Percentiles rank a stretch among this genome's conserved stretches.
Evolutionary conservation across 2,329 filamentous ascomycete genomes (phyloP).

Genomic region (Fusarium equiseti): DNA sequence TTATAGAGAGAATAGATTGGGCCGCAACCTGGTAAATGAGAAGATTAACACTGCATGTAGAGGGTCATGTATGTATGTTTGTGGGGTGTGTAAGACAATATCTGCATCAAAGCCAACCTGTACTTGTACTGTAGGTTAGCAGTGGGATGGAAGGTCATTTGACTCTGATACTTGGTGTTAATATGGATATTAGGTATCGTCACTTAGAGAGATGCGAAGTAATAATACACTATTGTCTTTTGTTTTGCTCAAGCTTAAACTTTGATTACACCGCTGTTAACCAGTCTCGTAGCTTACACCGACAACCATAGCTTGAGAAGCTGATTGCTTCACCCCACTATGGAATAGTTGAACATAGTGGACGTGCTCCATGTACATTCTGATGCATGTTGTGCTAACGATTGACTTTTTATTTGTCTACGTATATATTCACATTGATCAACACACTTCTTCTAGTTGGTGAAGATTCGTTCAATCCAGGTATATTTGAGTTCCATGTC

Average conservation of each 20-base stretch:
- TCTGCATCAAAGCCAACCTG: conserved; percentile 7
- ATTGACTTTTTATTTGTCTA: conserved; percentile 2
- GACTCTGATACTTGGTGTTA: background rate
- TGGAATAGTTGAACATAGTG: conserved; percentile 5
- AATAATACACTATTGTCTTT: background rate
- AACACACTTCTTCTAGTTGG: background rate
- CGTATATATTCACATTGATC: background rate
- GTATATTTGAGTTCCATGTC: background rate
- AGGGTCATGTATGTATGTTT: conserved; percentile 2
- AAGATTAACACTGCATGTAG: conserved; percentile 3
- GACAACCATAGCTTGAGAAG: conserved; percentile 5
- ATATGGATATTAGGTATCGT: background rate
- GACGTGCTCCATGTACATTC: background rate
- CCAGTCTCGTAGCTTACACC: conserved; percentile 4
- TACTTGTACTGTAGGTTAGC: background rate
- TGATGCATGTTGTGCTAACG: background rate
- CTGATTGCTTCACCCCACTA: conserved; percentile 17
- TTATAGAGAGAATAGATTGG: conserved; percentile 6
- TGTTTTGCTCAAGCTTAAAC: background rate
- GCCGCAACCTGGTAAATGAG: conserved; percentile 4
- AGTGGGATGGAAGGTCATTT: background rate
- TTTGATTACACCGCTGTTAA: background rate
- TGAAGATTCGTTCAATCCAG: background rate
- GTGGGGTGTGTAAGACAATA: conserved; percentile 13
- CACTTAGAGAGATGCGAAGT: background rate